phyloP scores from a whole-genome alignment of 176 grass and related monocot species.

The Thinopyrum elongatum region DNA sequence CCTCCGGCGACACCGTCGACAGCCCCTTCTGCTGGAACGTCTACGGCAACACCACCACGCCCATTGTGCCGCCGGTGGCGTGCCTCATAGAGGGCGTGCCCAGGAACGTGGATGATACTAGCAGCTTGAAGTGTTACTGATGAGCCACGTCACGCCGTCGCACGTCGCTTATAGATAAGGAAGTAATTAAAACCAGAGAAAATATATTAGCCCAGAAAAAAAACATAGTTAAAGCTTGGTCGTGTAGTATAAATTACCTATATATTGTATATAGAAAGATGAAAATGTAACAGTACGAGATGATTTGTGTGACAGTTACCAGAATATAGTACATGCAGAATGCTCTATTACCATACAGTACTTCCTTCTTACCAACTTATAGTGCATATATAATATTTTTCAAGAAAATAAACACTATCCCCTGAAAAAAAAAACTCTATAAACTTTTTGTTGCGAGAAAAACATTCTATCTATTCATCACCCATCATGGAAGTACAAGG shows the following conservation, averaged over 20 bases:
- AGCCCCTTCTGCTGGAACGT: slow-evolving; percentile 90
- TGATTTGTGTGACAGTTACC: slow-evolving; percentile 25
- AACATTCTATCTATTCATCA: too few relatives aligned
- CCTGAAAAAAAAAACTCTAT: too few relatives aligned
- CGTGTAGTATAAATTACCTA: slow-evolving; percentile 1
- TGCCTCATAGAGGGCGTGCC: slow-evolving; percentile 70
- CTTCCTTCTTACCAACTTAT: too few relatives aligned
- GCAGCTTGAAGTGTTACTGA: slow-evolving; percentile 58
- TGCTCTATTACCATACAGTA: background rate
- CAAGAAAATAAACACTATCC: too few relatives aligned
- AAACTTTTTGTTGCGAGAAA: too few relatives aligned
- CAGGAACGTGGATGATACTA: slow-evolving; percentile 10
- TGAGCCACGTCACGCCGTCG: background rate
- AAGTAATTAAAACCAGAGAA: background rate
- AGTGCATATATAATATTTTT: too few relatives aligned
- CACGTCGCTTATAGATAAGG: background rate
- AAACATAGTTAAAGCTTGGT: slow-evolving; percentile 5
- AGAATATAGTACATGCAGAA: slow-evolving; percentile 4
- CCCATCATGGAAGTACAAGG: too few relatives aligned
- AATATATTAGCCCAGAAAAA: slow-evolving; percentile 24
- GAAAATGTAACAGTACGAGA: slow-evolving; percentile 11
- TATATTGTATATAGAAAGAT: slow-evolving; percentile 35
- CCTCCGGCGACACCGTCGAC: slow-evolving; percentile 34
- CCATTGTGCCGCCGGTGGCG: slow-evolving; percentile 62
- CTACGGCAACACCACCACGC: slow-evolving; percentile 51